Evolutionary conservation across 2,329 filamentous ascomycete genomes (phyloP).

Genomic region (Calonectria honghensis): DNA sequence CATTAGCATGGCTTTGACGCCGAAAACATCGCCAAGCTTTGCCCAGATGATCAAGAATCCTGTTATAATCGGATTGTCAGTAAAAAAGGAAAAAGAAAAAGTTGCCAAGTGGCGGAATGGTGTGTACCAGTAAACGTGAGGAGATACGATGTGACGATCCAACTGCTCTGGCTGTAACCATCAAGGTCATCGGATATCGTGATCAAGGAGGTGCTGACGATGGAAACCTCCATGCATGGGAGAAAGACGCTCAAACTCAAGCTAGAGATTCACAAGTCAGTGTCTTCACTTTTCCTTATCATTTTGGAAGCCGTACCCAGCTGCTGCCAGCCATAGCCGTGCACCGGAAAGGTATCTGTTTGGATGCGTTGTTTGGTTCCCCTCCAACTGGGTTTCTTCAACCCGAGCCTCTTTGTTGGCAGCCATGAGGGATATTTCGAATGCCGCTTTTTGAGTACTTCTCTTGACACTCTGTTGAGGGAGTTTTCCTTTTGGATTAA

Average conservation of each 20-base stretch:
- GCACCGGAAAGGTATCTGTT: background rate
- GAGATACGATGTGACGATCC: background rate
- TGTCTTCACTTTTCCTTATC: background rate
- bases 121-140: background rate
- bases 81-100: background rate
- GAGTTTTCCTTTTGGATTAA: background rate
- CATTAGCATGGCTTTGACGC: background rate
- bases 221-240: constrained; percentile 5
- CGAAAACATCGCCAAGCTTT: background rate
- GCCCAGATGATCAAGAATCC: background rate
- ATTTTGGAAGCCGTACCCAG: background rate
- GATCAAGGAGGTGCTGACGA: background rate
- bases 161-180: constrained; percentile 1
- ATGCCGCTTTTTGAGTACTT: background rate
- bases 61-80: background rate
- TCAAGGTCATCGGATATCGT: background rate
- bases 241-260: background rate
- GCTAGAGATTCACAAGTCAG: background rate
- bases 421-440: background rate
- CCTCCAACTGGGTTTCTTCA: background rate
- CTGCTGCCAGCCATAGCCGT: background rate
- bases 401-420: background rate
- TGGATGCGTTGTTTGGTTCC: background rate
- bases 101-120: background rate
- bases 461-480: background rate